Conservation (phyloP, 1,284 basidiomycete genomes). For the Tremellales sp. region DNA sequence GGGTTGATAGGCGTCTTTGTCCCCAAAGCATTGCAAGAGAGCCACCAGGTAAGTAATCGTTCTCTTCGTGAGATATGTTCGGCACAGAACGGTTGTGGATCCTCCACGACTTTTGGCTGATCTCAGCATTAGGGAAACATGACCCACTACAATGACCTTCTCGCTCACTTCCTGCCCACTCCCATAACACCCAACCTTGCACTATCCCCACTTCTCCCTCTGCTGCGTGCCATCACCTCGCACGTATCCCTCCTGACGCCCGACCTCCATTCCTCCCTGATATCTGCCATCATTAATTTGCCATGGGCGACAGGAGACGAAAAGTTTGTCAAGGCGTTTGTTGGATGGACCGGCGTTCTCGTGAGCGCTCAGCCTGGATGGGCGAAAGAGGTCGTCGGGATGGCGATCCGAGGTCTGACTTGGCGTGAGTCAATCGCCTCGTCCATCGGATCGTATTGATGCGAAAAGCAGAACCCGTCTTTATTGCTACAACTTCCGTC, state of each 20-base stretch:
- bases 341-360: slow-evolving; percentile 84
- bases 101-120: too few relatives aligned
- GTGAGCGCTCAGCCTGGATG: slow-evolving; percentile 93
- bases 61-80: too few relatives aligned
- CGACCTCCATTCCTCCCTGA: slow-evolving; percentile 67
- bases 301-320: slow-evolving; percentile 85
- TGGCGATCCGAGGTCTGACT: slow-evolving; percentile 77
- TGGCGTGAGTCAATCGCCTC: slow-evolving; percentile 64
- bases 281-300: slow-evolving; percentile 80
- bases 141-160: slow-evolving; percentile 54
- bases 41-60: too few relatives aligned
- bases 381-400: slow-evolving; percentile 74
- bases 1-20: slow-evolving; percentile 48
- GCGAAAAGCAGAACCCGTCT: slow-evolving; percentile 21
- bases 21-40: slow-evolving; percentile 43
- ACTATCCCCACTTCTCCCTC: slow-evolving; percentile 50
- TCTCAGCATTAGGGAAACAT: too few relatives aligned
- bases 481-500: slow-evolving; percentile 6
- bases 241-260: slow-evolving; percentile 54
- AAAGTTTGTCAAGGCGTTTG: slow-evolving; percentile 76
- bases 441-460: not conserved
- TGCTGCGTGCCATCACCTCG: slow-evolving; percentile 63
- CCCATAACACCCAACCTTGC: slow-evolving; percentile 30
- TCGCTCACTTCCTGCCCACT: slow-evolving; percentile 52
- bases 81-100: too few relatives aligned